phyloP scores from a whole-genome alignment of 768 basidiomycete species.

The Amanita muscaria region DNA sequence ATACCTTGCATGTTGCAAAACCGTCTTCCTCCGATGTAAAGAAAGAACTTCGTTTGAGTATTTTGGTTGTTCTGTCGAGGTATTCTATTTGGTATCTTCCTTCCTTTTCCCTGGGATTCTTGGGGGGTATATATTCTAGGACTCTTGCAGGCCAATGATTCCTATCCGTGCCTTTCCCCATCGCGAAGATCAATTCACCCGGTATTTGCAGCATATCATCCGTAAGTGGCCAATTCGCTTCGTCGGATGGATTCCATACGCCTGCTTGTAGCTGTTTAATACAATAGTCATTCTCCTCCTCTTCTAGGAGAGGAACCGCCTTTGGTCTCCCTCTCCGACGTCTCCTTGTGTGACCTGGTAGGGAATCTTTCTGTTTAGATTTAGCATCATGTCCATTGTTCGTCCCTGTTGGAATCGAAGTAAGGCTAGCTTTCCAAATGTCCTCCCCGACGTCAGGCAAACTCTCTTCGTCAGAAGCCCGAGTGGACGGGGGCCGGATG shows the following conservation, averaged over 20 bases:
- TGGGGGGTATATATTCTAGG: conserved; percentile 40
- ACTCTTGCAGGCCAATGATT: conserved; percentile 65
- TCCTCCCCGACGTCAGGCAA: conserved; percentile 8
- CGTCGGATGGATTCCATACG: conserved; percentile 8
- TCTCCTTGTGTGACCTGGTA: conserved; percentile 8
- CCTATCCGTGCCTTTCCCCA: conserved; percentile 24
- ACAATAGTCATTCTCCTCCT: conserved; percentile 10
- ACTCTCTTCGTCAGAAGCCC: conserved; percentile 2
- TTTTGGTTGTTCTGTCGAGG: conserved; percentile 39
- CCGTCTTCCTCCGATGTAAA: conserved; percentile 47
- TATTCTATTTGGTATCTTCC: conserved; percentile 48
- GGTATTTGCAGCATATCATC: conserved; percentile 50
- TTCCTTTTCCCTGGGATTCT: conserved; percentile 23
- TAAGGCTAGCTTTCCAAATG: conserved; percentile 6
- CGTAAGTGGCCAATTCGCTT: conserved; percentile 27
- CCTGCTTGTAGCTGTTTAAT: conserved; percentile 6
- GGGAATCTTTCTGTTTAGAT: conserved; percentile 4
- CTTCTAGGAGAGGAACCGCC: conserved; percentile 9
- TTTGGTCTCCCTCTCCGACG: conserved; percentile 19
- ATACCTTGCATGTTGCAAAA: conserved; percentile 57
- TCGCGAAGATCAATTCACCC: conserved; percentile 58
- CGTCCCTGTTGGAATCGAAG: conserved; percentile 1
- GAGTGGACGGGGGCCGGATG: neutral
- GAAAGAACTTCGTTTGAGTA: conserved; percentile 44
- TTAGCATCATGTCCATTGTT: conserved; percentile 1